Conservation (phyloP, 768 basidiomycete species). For the Podaxis sp. region DNA sequence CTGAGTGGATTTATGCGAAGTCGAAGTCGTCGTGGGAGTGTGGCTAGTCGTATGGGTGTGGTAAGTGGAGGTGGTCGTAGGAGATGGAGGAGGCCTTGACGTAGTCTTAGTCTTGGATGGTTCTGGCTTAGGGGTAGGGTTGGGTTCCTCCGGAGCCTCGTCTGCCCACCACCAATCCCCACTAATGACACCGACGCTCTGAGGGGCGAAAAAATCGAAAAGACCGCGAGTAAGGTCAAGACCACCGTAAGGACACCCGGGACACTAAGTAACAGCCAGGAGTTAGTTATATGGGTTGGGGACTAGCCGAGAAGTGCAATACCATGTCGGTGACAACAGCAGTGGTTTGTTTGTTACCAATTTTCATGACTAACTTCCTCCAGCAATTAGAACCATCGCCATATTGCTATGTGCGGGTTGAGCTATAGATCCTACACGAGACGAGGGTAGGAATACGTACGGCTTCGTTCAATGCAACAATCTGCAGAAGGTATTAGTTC, state of each 20-base stretch:
- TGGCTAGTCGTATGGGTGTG: not conserved
- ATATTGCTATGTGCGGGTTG: constrained; percentile 27
- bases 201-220: constrained; percentile 58
- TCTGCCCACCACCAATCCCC: constrained; percentile 56
- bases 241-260: constrained; percentile 61
- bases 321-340: constrained; percentile 71
- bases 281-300: not conserved
- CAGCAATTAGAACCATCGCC: constrained; percentile 62
- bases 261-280: constrained; percentile 44
- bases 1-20: constrained; percentile 7
- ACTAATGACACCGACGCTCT: constrained; percentile 52
- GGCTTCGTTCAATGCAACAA: constrained; percentile 29
- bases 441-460: constrained; percentile 12
- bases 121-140: constrained; percentile 12
- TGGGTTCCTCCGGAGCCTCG: constrained; percentile 1
- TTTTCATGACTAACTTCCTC: constrained; percentile 58
- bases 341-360: constrained; percentile 53
- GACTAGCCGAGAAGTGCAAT: not conserved
- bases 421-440: not conserved
- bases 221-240: constrained; percentile 70
- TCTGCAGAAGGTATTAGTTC: constrained; percentile 19
- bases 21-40: constrained; percentile 13
- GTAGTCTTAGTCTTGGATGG: constrained; percentile 22
- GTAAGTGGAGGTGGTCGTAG: constrained; percentile 19
- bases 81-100: constrained; percentile 23